These are phyloP conservation scores for Pichia phayaonensis DNA, from an alignment of 805 yeast species.

Conservation along the genomic window DNA sequence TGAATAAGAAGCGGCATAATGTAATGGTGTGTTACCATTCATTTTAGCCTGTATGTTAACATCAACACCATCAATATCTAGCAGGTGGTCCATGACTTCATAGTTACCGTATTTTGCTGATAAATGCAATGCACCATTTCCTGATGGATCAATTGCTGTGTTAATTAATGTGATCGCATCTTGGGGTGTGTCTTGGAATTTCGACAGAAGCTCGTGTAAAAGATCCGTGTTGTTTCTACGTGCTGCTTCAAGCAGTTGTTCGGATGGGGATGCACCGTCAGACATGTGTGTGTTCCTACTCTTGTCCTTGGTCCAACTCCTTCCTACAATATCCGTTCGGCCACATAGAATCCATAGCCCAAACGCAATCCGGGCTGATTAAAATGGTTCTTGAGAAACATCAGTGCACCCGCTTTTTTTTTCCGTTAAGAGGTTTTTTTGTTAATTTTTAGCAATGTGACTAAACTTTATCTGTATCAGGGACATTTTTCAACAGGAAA, in stretches of 20 bases:
- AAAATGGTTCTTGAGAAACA: neutral
- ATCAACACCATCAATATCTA: constrained; percentile 87
- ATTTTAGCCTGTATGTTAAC: constrained; percentile 69
- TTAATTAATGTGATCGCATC: constrained; percentile 50
- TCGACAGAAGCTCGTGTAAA: constrained; percentile 44
- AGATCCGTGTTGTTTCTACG: constrained; percentile 83
- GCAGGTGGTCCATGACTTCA: constrained; percentile 72
- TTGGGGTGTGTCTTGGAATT: constrained; percentile 26
- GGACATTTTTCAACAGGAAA: neutral
- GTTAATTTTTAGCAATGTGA: no score
- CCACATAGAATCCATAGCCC: neutral
- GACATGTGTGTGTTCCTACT: neutral
- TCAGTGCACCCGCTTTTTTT: neutral
- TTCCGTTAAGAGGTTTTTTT: no score
- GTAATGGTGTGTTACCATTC: constrained; percentile 86
- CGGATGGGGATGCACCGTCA: constrained; percentile 52
- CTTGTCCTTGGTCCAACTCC: neutral
- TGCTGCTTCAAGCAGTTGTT: constrained; percentile 80
- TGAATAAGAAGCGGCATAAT: constrained; percentile 72
- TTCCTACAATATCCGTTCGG: neutral
- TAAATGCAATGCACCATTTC: constrained; percentile 74
- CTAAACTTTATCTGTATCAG: no score
- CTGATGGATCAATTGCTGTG: constrained; percentile 63
- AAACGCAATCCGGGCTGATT: neutral
- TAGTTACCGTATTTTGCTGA: constrained; percentile 77